Evolutionary conservation across 163 green algal species (phyloP), one percentile per base, ranked within the genome.

Genomic region (Chloromonas sp.): DNA sequence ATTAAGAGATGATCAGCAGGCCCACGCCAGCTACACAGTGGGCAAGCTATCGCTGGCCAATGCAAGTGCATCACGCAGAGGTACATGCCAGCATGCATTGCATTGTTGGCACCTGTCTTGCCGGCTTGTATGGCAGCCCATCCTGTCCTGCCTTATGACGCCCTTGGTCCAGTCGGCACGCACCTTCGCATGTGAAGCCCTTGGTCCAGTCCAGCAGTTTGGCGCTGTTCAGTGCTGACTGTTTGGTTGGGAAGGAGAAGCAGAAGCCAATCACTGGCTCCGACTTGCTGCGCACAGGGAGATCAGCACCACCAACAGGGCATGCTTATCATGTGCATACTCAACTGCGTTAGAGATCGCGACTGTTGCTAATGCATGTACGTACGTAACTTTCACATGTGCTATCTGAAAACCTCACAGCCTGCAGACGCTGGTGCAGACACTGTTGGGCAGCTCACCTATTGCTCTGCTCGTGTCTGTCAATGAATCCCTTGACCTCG

Each of bases 181-280:
- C 66, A 59, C 61, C 85, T 78, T 61, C 80, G 78, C 78, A 87
- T 62, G 80, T 81, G 78, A 94, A 94, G 71, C 88, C 91, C 84
- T 95, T 95, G 60, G 92, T 95, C 92, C 90, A 94, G 74, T 83
- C 59, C 83, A 94, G 14, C 58, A 96, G 92, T 79, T 85, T 87
- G 82, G 92, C 94, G 2, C 59, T 76, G 61, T 93, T 86, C 8
- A 96, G 87, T 3, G 89, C 88, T 0, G 84, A 88, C 86, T 96
- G 94, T 78, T 95, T 84, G 58, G 93, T 88, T 2, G 94, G 91
- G 84, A 96, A 97, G 60, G 86, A 93, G 85, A 96, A 97, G 86
- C 92, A 96, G 87, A 97, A 96, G 60, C 93, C 93, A 0, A 97
- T 83, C 1, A 90, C 87, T 0, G 90, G 88, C 59, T 74, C 11